Evolutionary conservation across 257 asterid species (phyloP).

Genomic region (Sherardia arvensis): DNA sequence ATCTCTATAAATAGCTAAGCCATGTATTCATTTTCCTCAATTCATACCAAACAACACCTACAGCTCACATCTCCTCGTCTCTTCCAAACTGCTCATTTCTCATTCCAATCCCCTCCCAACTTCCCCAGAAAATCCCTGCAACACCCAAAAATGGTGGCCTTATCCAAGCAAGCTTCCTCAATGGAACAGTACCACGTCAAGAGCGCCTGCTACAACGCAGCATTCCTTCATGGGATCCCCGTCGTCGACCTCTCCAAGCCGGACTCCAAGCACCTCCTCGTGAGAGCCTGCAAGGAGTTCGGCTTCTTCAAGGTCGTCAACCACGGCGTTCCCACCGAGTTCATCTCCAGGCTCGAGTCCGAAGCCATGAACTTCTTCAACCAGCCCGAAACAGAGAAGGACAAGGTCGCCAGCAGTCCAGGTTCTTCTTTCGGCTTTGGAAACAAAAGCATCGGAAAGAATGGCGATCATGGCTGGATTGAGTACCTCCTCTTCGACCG

Average conservation of each 20-base stretch:
- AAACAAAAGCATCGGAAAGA: constrained; percentile 44
- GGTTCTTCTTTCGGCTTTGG: constrained; percentile 60
- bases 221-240: constrained; percentile 41
- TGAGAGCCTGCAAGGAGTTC: constrained; percentile 68
- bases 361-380: constrained; percentile 63
- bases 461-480: constrained; percentile 65
- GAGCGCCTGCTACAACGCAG: constrained; percentile 11
- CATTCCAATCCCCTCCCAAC: not conserved
- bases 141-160: constrained; percentile 29
- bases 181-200: constrained; percentile 25
- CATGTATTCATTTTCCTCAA: constrained; percentile 16
- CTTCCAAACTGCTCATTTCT: not conserved
- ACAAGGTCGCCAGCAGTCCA: constrained; percentile 48
- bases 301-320: constrained; percentile 70
- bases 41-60: constrained; percentile 8
- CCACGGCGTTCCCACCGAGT: constrained; percentile 53
- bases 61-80: constrained; percentile 14
- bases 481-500: constrained; percentile 51
- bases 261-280: constrained; percentile 47
- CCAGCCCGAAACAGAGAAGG: constrained; percentile 37
- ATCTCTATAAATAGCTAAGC: constrained; percentile 20
- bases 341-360: constrained; percentile 42
- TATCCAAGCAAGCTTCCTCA: constrained; percentile 11
- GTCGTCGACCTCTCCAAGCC: constrained; percentile 67
- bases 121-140: not conserved